Evolutionary conservation across 495 filamentous ascomycete genomes (phyloP).

Genomic region (Daldinia loculata): DNA sequence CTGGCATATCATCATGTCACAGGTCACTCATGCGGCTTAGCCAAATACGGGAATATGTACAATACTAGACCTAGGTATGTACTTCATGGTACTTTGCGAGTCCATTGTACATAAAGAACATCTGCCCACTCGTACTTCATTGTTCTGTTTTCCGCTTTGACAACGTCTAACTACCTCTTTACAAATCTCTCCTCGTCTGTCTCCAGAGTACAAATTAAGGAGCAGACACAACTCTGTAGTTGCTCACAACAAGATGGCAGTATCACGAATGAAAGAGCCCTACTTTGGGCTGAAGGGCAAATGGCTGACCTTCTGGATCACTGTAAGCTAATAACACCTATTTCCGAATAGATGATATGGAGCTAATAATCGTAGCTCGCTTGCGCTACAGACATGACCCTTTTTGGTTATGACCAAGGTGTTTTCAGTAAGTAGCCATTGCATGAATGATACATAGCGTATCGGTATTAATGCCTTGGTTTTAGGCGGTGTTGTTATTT

Average conservation of each 20-base stretch:
- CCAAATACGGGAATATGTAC: constrained; percentile 6
- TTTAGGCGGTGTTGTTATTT: constrained; percentile 64
- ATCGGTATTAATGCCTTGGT: constrained; percentile 16
- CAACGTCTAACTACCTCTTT: constrained; percentile 5
- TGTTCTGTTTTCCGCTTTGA: neutral
- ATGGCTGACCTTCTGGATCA: constrained; percentile 68
- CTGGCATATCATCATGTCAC: constrained; percentile 26
- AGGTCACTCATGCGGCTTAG: neutral
- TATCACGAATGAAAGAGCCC: constrained; percentile 48
- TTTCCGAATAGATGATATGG: neutral
- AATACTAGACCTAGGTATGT: neutral
- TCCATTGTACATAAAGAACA: constrained; percentile 2
- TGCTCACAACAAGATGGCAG: constrained; percentile 19
- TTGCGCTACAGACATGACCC: constrained; percentile 65
- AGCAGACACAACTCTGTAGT: neutral
- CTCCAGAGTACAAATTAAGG: constrained; percentile 8
- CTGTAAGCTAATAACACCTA: constrained; percentile 45
- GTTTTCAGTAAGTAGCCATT: constrained; percentile 37
- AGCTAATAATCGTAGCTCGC: constrained; percentile 50
- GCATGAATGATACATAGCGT: neutral
- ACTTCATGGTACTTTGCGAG: neutral
- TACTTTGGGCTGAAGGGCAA: constrained; percentile 66
- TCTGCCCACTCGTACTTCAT: neutral
- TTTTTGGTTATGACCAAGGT: constrained; percentile 68
- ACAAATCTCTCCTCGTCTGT: constrained; percentile 2